These are phyloP conservation scores for Parasitella parasitica DNA, from an alignment of 371 early-diverging fungal species.

Conservation along the genomic window DNA sequence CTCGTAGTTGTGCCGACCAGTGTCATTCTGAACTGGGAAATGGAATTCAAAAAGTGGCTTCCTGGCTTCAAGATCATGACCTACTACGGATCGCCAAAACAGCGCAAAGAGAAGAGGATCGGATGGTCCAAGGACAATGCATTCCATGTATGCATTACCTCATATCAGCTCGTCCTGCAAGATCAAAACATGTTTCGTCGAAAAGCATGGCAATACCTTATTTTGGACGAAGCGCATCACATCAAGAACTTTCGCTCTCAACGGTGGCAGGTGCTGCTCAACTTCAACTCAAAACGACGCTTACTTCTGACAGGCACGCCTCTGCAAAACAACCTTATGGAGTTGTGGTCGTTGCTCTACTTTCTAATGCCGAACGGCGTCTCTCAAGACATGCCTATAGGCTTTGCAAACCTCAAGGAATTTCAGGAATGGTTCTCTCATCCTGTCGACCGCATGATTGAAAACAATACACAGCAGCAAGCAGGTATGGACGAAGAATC, in stretches of 20 bases:
- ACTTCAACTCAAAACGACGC: constrained; percentile 76
- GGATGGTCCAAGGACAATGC: constrained; percentile 84
- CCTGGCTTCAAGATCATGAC: constrained; percentile 85
- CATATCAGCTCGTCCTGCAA: constrained; percentile 81
- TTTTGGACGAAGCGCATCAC: constrained; percentile 95
- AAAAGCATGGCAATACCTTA: constrained; percentile 83
- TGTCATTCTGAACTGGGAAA: constrained; percentile 94
- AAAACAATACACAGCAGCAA: constrained; percentile 35
- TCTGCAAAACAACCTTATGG: constrained; percentile 92
- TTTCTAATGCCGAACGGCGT: constrained; percentile 87
- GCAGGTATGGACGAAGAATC: constrained; percentile 55
- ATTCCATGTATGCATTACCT: constrained; percentile 88
- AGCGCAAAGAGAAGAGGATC: constrained; percentile 73
- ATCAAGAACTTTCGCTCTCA: constrained; percentile 95
- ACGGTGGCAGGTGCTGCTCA: constrained; percentile 89
- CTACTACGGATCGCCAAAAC: constrained; percentile 79
- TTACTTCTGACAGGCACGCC: constrained; percentile 95
- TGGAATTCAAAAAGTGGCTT: constrained; percentile 92
- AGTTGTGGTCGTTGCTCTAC: constrained; percentile 93
- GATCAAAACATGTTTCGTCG: constrained; percentile 80
- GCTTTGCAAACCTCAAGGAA: constrained; percentile 80
- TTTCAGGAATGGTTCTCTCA: constrained; percentile 92
- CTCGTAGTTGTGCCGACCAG: constrained; percentile 91
- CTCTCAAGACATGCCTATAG: constrained; percentile 60
- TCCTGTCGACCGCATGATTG: constrained; percentile 80